These are phyloP conservation scores for Umbelopsis vinacea DNA, from an alignment of 192 early-diverging fungal genomes.

Conservation along the genomic window DNA sequence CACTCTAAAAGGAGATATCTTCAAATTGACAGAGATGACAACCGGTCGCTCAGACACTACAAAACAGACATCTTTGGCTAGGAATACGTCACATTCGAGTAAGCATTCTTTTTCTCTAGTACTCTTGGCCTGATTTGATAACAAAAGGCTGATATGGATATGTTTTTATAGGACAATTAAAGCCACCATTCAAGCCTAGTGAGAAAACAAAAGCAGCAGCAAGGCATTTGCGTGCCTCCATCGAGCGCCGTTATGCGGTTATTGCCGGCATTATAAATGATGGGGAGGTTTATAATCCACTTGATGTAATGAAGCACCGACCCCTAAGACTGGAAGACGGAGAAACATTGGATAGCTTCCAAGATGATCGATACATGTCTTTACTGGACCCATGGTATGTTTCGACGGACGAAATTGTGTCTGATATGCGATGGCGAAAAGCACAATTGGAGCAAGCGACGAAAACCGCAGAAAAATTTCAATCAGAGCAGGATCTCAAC, in stretches of 20 bases:
- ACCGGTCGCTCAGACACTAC: conserved; percentile 9
- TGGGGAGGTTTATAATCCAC: conserved; percentile 5
- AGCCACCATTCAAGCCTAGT: not conserved
- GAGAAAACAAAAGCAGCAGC: not conserved
- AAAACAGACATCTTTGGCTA: not conserved
- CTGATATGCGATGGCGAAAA: not conserved
- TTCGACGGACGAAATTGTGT: not conserved
- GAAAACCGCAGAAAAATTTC: not conserved
- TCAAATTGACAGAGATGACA: conserved; percentile 19
- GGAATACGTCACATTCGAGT: not conserved
- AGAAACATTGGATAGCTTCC: not conserved
- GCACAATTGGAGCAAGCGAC: not conserved
- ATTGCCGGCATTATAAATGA: not conserved
- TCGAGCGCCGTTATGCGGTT: conserved; percentile 1
- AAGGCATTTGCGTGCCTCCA: not conserved
- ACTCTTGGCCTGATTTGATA: not conserved
- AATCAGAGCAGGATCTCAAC: not conserved
- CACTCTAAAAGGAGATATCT: conserved; percentile 7
- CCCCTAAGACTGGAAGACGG: not conserved
- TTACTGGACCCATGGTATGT: conserved; percentile 1
- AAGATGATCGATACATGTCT: not conserved
- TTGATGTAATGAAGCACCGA: not conserved
- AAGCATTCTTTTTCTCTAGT: not conserved
- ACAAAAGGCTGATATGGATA: not conserved
- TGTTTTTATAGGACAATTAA: not conserved